Evolutionary conservation across 495 filamentous ascomycete species (phyloP), one percentile per base, ranked within the genome.

Genomic region (Bacidia rubella): DNA sequence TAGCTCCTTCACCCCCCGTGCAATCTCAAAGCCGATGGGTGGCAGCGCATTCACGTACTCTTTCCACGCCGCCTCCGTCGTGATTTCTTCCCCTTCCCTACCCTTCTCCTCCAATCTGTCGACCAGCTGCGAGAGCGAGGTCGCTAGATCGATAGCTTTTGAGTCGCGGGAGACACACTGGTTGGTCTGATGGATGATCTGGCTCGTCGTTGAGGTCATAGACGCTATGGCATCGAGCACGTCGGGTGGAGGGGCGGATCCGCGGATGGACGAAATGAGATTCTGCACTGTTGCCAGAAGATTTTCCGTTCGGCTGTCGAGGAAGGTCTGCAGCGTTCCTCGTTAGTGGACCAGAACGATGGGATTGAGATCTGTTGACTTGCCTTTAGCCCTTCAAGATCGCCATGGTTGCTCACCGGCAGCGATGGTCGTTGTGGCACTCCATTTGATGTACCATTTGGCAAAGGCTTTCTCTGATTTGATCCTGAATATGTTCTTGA

Each of bases 21-120:
- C 88, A 61, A 92, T 82, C 68, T 88, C 85, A 65, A 94, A 94
- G 17, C 87, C 87, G 56, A 93, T 79, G 9, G 87, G 87, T 17
- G 88, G 85, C 42, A 89, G 69, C 44, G 74, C 82, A 62, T 81
- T 80, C 45, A 76, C 83, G 68, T 81, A 81, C 60, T 75, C 79
- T 43, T 76, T 79, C 68, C 79, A 75, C 51, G 76, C 70, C 32
- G 66, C 65, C 21, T 75, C 65, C 19, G 68, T 70, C 9, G 70
- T 70, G 1, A 80, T 70, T 1, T 74, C 69, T 53, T 79, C 69
- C 54, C 81, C 82, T 51, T 80, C 74, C 19, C 77, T 73, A n/a
- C 77, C 79, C n/a, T 82, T 79, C 27, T 76, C 76, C 29, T 82
- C 67, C 53, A 95, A 66, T 26, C 80, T 79, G 51, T 77, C 70